A percentile compares a stretch with the other conserved stretches of the same genome.
phyloP scores from a whole-genome alignment of 2,329 filamentous ascomycete species.

The Neofusicoccum sp. region DNA sequence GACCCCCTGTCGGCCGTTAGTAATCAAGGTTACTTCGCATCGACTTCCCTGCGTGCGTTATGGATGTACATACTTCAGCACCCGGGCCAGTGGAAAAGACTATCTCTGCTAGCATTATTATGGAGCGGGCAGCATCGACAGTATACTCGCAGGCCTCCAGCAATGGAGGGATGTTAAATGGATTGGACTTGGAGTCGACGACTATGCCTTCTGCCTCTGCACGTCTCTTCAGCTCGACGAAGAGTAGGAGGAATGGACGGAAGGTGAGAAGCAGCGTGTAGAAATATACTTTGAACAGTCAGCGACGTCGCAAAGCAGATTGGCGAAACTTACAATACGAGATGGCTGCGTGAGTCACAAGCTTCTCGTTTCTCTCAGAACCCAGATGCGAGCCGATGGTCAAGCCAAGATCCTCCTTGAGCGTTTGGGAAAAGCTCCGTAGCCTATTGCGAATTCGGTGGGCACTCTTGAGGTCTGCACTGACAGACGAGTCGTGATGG shows the following conservation, averaged over 20 bases:
- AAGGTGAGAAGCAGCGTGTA: slow-evolving; percentile 18
- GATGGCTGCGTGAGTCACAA: slow-evolving; percentile 5
- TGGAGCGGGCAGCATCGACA: slow-evolving; percentile 18
- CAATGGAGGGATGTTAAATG: slow-evolving; percentile 17
- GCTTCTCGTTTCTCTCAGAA: slow-evolving; percentile 1
- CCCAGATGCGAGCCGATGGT: slow-evolving; percentile 5
- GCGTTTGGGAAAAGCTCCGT: background rate
- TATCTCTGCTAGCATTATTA: slow-evolving; percentile 11
- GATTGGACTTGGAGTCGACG: slow-evolving; percentile 6
- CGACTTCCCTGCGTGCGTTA: background rate
- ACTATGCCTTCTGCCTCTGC: slow-evolving; percentile 11
- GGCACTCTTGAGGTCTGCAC: slow-evolving; percentile 9
- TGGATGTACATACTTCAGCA: background rate
- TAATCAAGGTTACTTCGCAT: too few species aligned
- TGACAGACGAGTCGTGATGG: slow-evolving; percentile 14
- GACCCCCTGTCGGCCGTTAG: background rate
- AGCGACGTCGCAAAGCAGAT: too few species aligned
- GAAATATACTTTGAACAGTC: slow-evolving; percentile 2
- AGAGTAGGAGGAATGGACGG: slow-evolving; percentile 19
- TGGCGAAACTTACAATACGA: slow-evolving; percentile 7
- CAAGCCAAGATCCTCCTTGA: slow-evolving; percentile 16
- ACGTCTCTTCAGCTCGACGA: slow-evolving; percentile 18
- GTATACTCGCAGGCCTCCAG: slow-evolving; percentile 19
- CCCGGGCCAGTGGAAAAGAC: slow-evolving; percentile 2
- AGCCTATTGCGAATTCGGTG: slow-evolving; percentile 17